Evolutionary conservation across 305 asterid genomes (phyloP).

Genomic region (Fraxinus dipetala): DNA sequence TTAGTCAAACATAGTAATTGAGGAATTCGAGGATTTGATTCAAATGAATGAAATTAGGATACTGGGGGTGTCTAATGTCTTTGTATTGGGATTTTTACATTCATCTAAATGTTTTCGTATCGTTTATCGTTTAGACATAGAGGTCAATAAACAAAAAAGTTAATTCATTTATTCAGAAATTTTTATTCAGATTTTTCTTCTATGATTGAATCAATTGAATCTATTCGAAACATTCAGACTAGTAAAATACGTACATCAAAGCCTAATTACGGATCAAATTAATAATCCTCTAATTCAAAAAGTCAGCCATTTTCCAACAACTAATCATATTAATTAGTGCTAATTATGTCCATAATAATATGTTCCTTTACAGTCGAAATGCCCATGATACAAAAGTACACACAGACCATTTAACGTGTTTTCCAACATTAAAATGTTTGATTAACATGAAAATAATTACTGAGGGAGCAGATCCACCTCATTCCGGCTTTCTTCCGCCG

Average conservation of each 20-base stretch:
- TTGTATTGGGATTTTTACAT: background rate
- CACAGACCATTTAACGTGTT: conserved; percentile 18
- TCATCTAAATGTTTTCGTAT: background rate
- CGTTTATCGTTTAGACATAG: background rate
- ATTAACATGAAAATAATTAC: conserved; percentile 18
- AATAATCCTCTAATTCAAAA: background rate
- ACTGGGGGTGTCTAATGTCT: background rate
- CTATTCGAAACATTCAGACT: background rate
- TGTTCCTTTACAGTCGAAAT: background rate
- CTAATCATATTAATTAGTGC: background rate
- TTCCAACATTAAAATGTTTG: conserved; percentile 28
- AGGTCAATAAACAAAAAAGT: background rate
- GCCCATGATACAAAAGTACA: background rate
- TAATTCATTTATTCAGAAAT: background rate
- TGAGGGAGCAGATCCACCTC: conserved; percentile 25
- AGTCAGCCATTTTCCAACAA: background rate
- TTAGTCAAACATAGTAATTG: conserved; percentile 9
- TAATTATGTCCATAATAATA: background rate
- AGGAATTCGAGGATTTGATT: conserved; percentile 2
- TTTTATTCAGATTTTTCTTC: background rate
- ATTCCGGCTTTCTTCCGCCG: conserved; percentile 31
- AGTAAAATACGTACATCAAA: too few species aligned
- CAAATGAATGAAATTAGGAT: background rate
- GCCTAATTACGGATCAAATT: background rate
- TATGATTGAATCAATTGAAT: background rate